A percentile compares a stretch with the other conserved stretches of the same genome.
Evolutionary conservation across 805 yeast species (phyloP).

Genomic region (Wickerhamiella brachini): DNA sequence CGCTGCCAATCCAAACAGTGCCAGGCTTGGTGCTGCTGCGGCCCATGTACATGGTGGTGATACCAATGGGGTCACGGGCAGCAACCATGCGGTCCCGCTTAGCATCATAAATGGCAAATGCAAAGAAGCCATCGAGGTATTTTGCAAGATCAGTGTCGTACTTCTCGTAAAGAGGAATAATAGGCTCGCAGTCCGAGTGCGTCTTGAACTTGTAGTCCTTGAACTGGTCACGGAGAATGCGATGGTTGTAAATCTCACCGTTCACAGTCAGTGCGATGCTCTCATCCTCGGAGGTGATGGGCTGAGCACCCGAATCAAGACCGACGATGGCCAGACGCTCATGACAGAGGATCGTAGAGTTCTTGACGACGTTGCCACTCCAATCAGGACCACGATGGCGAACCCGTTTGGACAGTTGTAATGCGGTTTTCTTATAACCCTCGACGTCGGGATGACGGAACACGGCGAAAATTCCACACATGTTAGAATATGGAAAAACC

Average conservation of each 20-base stretch:
- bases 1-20: slow-evolving; percentile 83
- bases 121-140: slow-evolving; percentile 94
- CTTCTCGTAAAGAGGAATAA: slow-evolving; percentile 81
- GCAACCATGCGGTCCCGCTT: slow-evolving; percentile 79
- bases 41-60: slow-evolving; percentile 94
- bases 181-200: slow-evolving; percentile 92
- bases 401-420: slow-evolving; percentile 77
- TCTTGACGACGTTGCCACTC: slow-evolving; percentile 68
- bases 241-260: slow-evolving; percentile 98
- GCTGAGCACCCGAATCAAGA: slow-evolving; percentile 96
- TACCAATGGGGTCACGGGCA: slow-evolving; percentile 97
- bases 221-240: slow-evolving; percentile 66
- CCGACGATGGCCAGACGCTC: slow-evolving; percentile 98
- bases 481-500: slow-evolving; percentile 20
- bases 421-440: slow-evolving; percentile 72
- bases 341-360: slow-evolving; percentile 80
- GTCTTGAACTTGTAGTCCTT: slow-evolving; percentile 67
- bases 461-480: slow-evolving; percentile 99
- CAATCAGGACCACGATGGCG: slow-evolving; percentile 99
- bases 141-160: slow-evolving; percentile 85
- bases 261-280: slow-evolving; percentile 70
- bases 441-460: slow-evolving; percentile 69
- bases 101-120: slow-evolving; percentile 81
- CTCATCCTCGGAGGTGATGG: slow-evolving; percentile 71
- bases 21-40: slow-evolving; percentile 51